phyloP scores from a whole-genome alignment of 345 rosid species.

The Angophora floribunda region DNA sequence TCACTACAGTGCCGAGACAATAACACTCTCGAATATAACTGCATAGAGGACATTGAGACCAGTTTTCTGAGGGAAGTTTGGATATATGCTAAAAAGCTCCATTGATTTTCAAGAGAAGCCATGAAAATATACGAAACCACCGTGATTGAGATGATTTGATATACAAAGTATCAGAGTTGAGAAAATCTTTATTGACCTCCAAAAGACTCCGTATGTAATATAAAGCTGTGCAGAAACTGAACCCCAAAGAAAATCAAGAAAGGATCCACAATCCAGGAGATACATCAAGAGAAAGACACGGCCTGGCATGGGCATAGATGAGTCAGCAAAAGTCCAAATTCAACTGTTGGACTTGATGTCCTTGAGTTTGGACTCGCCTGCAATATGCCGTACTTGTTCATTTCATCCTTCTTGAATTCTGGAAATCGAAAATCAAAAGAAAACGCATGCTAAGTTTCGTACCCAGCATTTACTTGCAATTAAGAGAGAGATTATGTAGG shows the following conservation, averaged over 20 bases:
- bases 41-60: background rate
- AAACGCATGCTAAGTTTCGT: background rate
- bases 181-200: background rate
- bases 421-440: background rate
- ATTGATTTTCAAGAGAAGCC: background rate
- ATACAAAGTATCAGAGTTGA: background rate
- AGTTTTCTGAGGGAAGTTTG: background rate
- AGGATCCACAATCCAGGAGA: background rate
- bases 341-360: constrained; percentile 33
- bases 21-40: background rate
- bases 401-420: constrained; percentile 63
- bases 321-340: background rate
- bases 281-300: background rate
- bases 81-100: background rate
- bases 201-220: background rate
- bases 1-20: background rate
- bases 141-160: background rate
- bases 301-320: background rate
- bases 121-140: background rate
- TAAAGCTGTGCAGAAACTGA: background rate
- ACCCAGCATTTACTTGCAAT: background rate
- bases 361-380: constrained; percentile 16
- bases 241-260: background rate
- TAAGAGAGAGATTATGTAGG: background rate
- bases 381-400: constrained; percentile 37